phyloP scores from a whole-genome alignment of 1,284 basidiomycete genomes.

The Pseudozyma pruni region DNA sequence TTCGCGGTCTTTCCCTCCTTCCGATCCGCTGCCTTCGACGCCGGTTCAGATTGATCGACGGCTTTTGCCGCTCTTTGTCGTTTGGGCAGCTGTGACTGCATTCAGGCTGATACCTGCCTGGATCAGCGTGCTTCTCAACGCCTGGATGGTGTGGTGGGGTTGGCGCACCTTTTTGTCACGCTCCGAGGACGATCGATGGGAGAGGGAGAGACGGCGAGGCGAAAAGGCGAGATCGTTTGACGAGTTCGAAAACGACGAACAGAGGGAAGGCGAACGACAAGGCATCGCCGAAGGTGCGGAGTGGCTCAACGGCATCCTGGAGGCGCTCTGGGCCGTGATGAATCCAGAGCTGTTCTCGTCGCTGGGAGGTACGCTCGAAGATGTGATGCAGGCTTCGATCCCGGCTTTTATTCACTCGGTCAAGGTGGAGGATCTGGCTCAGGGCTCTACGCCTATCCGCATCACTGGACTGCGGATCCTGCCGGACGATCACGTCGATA shows the following conservation, averaged over 20 bases:
- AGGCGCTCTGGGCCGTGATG: constrained; percentile 48
- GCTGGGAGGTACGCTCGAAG: constrained; percentile 48
- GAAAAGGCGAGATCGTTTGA: constrained; percentile 13
- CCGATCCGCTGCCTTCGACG: constrained; percentile 19
- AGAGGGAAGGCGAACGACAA: background rate
- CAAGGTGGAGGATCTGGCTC: constrained; percentile 53
- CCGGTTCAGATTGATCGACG: constrained; percentile 15
- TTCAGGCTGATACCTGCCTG: constrained; percentile 12
- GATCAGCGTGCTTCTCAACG: constrained; percentile 33
- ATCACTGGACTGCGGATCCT: constrained; percentile 46
- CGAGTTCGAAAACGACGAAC: constrained; percentile 10
- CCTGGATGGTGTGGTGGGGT: constrained; percentile 49
- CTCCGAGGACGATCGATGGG: constrained; percentile 44
- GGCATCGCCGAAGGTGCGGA: constrained; percentile 46
- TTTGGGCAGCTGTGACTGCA: constrained; percentile 26
- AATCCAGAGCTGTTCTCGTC: constrained; percentile 43
- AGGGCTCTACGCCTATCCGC: constrained; percentile 49
- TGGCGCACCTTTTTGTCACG: constrained; percentile 13
- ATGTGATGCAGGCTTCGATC: constrained; percentile 55
- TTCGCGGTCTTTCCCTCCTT: constrained; percentile 34
- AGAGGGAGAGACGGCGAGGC: constrained; percentile 33
- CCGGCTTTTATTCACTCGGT: constrained; percentile 50
- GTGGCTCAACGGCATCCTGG: constrained; percentile 53
- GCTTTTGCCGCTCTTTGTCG: constrained; percentile 28
- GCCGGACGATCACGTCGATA: constrained; percentile 14